These are phyloP conservation scores for Lasiosphaeria hispida DNA, from an alignment of 495 filamentous ascomycete species.

Conservation along the genomic window DNA sequence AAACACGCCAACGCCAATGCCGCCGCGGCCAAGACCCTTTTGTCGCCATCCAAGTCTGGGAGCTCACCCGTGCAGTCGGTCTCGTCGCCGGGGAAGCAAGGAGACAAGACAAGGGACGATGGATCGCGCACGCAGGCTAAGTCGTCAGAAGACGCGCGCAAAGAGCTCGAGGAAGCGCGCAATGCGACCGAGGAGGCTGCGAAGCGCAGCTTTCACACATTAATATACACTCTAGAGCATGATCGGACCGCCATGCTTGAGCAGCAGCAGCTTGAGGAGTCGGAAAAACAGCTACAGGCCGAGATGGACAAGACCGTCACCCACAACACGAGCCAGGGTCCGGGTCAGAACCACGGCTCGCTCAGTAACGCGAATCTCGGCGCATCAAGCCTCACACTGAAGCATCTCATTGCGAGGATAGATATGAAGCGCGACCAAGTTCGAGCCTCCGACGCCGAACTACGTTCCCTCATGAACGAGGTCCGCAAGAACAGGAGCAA, in stretches of 20 bases:
- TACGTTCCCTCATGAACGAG: conserved; percentile 90
- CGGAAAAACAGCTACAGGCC: conserved; percentile 90
- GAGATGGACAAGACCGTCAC: conserved; percentile 73
- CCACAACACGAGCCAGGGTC: conserved; percentile 45
- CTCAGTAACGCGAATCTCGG: conserved; percentile 91
- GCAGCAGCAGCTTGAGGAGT: conserved; percentile 94
- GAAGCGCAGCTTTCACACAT: conserved; percentile 80
- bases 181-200: conserved; percentile 89
- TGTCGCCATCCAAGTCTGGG: conserved; percentile 57
- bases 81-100: conserved; percentile 48
- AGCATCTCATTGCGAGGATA: conserved; percentile 93
- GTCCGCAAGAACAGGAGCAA: conserved; percentile 97
- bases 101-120: conserved; percentile 48
- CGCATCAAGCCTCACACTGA: conserved; percentile 93
- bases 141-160: conserved; percentile 80
- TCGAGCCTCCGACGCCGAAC: conserved; percentile 83
- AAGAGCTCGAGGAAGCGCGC: conserved; percentile 90
- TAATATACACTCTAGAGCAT: conserved; percentile 93
- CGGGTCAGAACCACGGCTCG: conserved; percentile 68
- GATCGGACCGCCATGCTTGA: conserved; percentile 95
- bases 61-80: conserved; percentile 56
- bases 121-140: conserved; percentile 51
- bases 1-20: conserved; percentile 53
- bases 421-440: conserved; percentile 88
- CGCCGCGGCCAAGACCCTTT: conserved; percentile 43